Evolutionary conservation across 345 rosid genomes (phyloP), one percentile per base, ranked within the genome.

Genomic region (Dimocarpus longan): DNA sequence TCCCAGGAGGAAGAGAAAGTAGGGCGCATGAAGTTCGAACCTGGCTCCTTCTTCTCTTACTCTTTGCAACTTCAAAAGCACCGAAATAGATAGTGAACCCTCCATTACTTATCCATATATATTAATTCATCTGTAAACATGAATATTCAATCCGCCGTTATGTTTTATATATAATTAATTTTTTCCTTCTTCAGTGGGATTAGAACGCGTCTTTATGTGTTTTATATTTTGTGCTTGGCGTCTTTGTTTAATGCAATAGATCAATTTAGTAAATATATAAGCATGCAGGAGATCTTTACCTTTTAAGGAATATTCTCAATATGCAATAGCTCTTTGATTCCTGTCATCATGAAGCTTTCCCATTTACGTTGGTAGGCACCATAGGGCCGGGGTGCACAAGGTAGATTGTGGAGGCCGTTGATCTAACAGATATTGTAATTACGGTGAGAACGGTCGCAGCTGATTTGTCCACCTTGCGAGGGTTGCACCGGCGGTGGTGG

Each of bases 331-430:
- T 89, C 91, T 65, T 76, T 78, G 80, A 88, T 88, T 68, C 67
- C 40, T 1, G 40, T 0, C 87, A 89, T 89, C 6, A 80, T 12
- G 40, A 9, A 11, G 7, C 0, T 50, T 12, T 91, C 94, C 67
- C 86, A 21, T 76, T 93, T 91, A 48, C 90, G 80, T 12, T 92
- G 89, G 82, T 87, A n/a, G n/a, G n/a, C n/a, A n/a, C n/a, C n/a
- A n/a, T n/a, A n/a, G n/a, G n/a, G n/a, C n/a, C n/a, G n/a, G n/a
- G n/a, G n/a, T n/a, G n/a, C n/a, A n/a, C n/a, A n/a, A n/a, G n/a
- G n/a, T n/a, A n/a, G n/a, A n/a, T n/a, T n/a, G n/a, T n/a, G n/a
- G n/a, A n/a, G n/a, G n/a, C n/a, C n/a, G n/a, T 83, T 68, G 87
- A 90, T 59, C 0, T 79, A 80, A 82, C 92, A 91, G 26, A 90